Evolutionary conservation across 179 eudicot species (phyloP).

Genomic region (Nepenthes alata): DNA sequence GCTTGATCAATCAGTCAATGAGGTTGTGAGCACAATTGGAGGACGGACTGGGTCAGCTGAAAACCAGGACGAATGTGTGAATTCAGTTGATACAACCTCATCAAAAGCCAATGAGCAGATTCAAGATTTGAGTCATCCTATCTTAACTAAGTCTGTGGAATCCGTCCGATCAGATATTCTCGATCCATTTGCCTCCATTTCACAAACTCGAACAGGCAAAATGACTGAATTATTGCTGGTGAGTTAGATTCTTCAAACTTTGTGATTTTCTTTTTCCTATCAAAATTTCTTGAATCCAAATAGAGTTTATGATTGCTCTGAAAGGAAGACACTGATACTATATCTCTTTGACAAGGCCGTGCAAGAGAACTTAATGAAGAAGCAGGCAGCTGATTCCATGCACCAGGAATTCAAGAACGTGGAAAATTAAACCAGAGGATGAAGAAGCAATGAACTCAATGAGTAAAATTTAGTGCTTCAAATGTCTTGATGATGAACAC

Average conservation of each 20-base stretch:
- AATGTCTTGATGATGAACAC: too few species aligned
- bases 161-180: conserved; percentile 21
- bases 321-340: too few species aligned
- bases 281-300: too few species aligned
- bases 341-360: conserved; percentile 36
- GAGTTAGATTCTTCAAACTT: conserved; percentile 11
- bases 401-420: conserved; percentile 10
- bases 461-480: too few species aligned
- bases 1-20: conserved; percentile 21
- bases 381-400: conserved; percentile 20
- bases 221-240: conserved; percentile 87
- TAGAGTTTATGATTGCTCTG: too few species aligned
- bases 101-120: conserved; percentile 23
- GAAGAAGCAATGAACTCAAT: too few species aligned
- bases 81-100: conserved; percentile 16
- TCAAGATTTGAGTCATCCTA: conserved; percentile 41
- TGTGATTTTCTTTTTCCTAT: too few species aligned
- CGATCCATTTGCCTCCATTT: conserved; percentile 18
- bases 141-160: conserved; percentile 55
- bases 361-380: conserved; percentile 44
- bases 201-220: conserved; percentile 47
- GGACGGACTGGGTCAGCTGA: conserved; percentile 17
- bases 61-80: conserved; percentile 14
- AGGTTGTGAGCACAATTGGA: conserved; percentile 18
- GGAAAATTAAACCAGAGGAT: conserved; percentile 9